Evolutionary conservation across 192 early-diverging fungal species (phyloP), one percentile per base, ranked within the genome.

Genomic region (Backusella westeae): DNA sequence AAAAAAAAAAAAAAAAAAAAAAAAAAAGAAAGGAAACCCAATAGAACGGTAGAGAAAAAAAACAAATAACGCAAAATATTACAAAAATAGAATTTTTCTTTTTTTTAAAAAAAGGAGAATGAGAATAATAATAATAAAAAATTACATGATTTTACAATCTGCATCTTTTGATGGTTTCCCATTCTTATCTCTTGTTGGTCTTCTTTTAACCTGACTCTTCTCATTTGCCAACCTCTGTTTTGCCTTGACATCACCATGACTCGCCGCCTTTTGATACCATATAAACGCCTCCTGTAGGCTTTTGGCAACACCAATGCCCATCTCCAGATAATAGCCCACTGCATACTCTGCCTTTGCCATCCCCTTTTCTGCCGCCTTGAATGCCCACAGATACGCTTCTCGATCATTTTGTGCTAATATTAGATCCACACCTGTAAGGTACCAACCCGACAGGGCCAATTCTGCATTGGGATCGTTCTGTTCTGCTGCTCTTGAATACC

Each of bases 371-470:
- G 98, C 98, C 8, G 97, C 95, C 59, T 96, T 94, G 21, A 93
- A 87, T 23, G 98, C 97, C 98, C 98, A 99, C 74, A 96, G 84
- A 77, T 97, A 99, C 6, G 97, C 96, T 80, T 99, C 96, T 19
- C 89, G 91, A 83, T 99, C 98, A 72, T 88, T 95, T 83, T 96
- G 96, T 72, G 86, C 87, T 82, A 99, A 80, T 19, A 96, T 88
- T 12, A 89, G 91, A 71, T 97, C 94, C 3, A 94, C 92, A 23
- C 80, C 82, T 1, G 97, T 98, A 78, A 99, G 85, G 78, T 99
- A 99, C 98, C 98, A 99, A 4, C 97, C 98, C 1, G 97, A 96
- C 6, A 99, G 86, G 19, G 95, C 96, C 38, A 99, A 84, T 78
- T 96, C 96, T 3, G 95, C 93, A 34, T 99, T 96, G 3, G 91